phyloP scores from a whole-genome alignment of 2,329 filamentous ascomycete genomes.

The Penicillium concentricum region DNA sequence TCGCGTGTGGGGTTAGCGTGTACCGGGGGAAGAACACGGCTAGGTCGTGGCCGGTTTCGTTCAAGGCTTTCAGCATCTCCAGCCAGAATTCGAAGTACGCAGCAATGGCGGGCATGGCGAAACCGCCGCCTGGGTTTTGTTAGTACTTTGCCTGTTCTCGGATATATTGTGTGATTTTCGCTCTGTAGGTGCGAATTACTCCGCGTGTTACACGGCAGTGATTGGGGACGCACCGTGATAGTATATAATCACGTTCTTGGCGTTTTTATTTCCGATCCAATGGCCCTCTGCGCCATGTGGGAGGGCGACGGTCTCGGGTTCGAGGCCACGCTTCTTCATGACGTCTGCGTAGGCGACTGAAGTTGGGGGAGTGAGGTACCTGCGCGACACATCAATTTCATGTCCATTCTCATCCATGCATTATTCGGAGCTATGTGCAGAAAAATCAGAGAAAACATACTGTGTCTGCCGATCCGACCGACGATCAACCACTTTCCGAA shows the following conservation, averaged over 20 bases:
- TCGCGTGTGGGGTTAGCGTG: conserved; percentile 47
- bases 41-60: conserved; percentile 43
- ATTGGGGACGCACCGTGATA: conserved; percentile 34
- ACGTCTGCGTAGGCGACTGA: conserved; percentile 25
- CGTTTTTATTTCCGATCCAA: conserved; percentile 42
- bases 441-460: conserved; percentile 24
- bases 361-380: conserved; percentile 27
- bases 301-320: conserved; percentile 32
- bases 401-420: not conserved
- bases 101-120: conserved; percentile 44
- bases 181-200: not conserved
- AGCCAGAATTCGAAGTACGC: conserved; percentile 49
- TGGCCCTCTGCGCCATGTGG: conserved; percentile 34
- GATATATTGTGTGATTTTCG: not conserved
- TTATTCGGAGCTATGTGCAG: not conserved
- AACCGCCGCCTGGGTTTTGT: conserved; percentile 51
- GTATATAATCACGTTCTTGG: conserved; percentile 41
- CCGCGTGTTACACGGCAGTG: not conserved
- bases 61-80: conserved; percentile 41
- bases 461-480: conserved; percentile 31
- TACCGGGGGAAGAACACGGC: conserved; percentile 55
- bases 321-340: conserved; percentile 26
- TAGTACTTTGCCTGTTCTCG: conserved; percentile 4
- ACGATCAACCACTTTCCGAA: conserved; percentile 29
- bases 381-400: conserved; percentile 3